A percentile compares a stretch with the other conserved stretches of the same genome.
These are phyloP conservation scores for Acacia confusa DNA, from an alignment of 306 rosid genomes.

Conservation along the genomic window DNA sequence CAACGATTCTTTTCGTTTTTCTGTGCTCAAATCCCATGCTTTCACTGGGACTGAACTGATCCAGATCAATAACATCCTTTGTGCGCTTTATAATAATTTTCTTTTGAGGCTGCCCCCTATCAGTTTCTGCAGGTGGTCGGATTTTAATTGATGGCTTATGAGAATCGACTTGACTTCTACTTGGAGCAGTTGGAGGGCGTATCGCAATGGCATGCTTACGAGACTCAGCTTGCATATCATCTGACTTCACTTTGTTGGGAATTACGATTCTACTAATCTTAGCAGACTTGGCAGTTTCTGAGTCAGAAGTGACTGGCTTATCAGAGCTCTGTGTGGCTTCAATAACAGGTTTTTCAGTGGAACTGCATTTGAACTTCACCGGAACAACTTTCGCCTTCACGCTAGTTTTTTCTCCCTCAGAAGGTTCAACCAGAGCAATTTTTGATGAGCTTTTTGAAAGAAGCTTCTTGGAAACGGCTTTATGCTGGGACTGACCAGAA, in stretches of 20 bases:
- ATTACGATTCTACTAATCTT: conserved; percentile 71
- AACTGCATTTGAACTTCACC: conserved; percentile 81
- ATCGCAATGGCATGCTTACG: conserved; percentile 61
- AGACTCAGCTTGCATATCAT: conserved; percentile 65
- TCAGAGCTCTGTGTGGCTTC: conserved; percentile 58
- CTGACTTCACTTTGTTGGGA: conserved; percentile 65
- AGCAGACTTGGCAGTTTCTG: conserved; percentile 69
- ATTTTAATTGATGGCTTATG: conserved; percentile 48
- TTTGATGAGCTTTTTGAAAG: conserved; percentile 59
- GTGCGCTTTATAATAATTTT: conserved; percentile 75
- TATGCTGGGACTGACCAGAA: conserved; percentile 62
- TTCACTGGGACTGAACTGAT: conserved; percentile 68
- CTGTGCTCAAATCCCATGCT: conserved; percentile 56
- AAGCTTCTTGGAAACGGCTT: conserved; percentile 62
- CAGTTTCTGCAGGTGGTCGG: conserved; percentile 51
- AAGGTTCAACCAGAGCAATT: conserved; percentile 42
- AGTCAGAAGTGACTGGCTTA: conserved; percentile 69
- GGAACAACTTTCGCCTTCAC: conserved; percentile 42
- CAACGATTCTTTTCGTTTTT: conserved; percentile 90
- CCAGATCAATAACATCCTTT: conserved; percentile 71
- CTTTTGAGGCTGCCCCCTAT: conserved; percentile 71
- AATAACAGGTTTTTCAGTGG: conserved; percentile 59
- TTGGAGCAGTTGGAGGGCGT: conserved; percentile 64
- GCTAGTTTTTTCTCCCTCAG: conserved; percentile 4
- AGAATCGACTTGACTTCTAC: conserved; percentile 54